phyloP scores from a whole-genome alignment of 2,329 filamentous ascomycete genomes.

The Penicillium brevicompactum region DNA sequence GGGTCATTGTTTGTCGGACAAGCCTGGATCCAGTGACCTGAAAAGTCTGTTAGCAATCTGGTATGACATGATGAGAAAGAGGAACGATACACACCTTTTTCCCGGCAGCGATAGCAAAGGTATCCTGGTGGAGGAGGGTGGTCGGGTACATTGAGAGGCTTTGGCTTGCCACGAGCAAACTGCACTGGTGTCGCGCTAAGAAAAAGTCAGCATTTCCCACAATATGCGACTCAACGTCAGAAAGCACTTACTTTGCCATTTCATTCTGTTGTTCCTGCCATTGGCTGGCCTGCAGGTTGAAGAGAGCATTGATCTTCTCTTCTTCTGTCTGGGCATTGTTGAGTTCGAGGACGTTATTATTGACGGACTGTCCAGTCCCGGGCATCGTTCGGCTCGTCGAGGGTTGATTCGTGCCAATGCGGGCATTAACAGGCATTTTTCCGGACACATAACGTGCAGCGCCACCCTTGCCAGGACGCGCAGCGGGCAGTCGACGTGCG shows the following conservation, averaged over 20 bases:
- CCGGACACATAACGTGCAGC: slow-evolving; percentile 95
- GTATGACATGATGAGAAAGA: background rate
- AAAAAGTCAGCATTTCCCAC: slow-evolving; percentile 35
- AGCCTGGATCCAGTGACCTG: slow-evolving; percentile 94
- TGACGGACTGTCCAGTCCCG: slow-evolving; percentile 42
- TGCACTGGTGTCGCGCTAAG: slow-evolving; percentile 48
- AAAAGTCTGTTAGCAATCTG: slow-evolving; percentile 28
- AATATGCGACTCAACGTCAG: background rate
- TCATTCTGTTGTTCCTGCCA: slow-evolving; percentile 94
- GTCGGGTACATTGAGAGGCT: slow-evolving; percentile 73
- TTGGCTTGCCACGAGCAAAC: slow-evolving; percentile 40
- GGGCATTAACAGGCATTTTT: slow-evolving; percentile 88
- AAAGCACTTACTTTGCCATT: slow-evolving; percentile 70
- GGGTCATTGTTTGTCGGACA: slow-evolving; percentile 99
- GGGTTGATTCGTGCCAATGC: slow-evolving; percentile 71
- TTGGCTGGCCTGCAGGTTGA: slow-evolving; percentile 83
- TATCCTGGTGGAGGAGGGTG: slow-evolving; percentile 93
- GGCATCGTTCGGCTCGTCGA: slow-evolving; percentile 41
- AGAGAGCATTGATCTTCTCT: slow-evolving; percentile 89
- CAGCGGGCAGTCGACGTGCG: slow-evolving; percentile 80
- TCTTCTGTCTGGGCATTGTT: slow-evolving; percentile 86
- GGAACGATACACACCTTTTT: slow-evolving; percentile 65
- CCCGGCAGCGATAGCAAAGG: slow-evolving; percentile 92
- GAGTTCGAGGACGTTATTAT: slow-evolving; percentile 64
- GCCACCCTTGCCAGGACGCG: slow-evolving; percentile 81